phyloP scores from a whole-genome alignment of 352 stramenopile species.

The Pythium myriotylum region DNA sequence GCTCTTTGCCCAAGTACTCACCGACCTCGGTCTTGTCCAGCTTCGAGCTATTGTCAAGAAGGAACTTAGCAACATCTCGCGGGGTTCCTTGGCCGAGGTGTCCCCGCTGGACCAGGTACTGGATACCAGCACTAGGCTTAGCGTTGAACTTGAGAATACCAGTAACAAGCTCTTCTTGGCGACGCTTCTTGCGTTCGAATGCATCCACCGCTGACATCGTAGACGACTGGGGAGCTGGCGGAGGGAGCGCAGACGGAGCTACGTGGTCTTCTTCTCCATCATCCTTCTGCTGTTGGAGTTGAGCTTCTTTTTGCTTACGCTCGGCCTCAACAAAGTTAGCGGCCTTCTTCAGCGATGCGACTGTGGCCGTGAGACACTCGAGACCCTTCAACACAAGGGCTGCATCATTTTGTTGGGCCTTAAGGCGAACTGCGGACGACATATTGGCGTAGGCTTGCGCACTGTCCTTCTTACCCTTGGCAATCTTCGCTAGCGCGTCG shows the following conservation, averaged over 20 bases:
- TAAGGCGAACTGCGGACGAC: constrained; percentile 60
- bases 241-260: constrained; percentile 16
- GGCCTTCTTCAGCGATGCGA: constrained; percentile 92
- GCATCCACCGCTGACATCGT: constrained; percentile 90
- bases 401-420: constrained; percentile 73
- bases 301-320: constrained; percentile 39
- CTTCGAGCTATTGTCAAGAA: constrained; percentile 90
- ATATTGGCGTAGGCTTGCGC: constrained; percentile 59
- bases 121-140: constrained; percentile 91
- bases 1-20: constrained; percentile 97
- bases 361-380: constrained; percentile 93
- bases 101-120: constrained; percentile 91
- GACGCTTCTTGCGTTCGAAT: constrained; percentile 97
- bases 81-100: constrained; percentile 92
- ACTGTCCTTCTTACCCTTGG: constrained; percentile 86
- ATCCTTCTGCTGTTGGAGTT: constrained; percentile 35
- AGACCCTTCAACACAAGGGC: constrained; percentile 84
- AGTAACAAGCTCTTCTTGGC: constrained; percentile 96
- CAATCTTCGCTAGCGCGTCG: constrained; percentile 94
- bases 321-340: constrained; percentile 76
- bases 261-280: constrained; percentile 47
- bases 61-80: constrained; percentile 93
- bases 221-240: constrained; percentile 25
- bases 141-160: constrained; percentile 98
- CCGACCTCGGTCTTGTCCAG: constrained; percentile 98